Evolutionary conservation across 139 green algal genomes (phyloP).

Genomic region (Chlamydomonas sp.): DNA sequence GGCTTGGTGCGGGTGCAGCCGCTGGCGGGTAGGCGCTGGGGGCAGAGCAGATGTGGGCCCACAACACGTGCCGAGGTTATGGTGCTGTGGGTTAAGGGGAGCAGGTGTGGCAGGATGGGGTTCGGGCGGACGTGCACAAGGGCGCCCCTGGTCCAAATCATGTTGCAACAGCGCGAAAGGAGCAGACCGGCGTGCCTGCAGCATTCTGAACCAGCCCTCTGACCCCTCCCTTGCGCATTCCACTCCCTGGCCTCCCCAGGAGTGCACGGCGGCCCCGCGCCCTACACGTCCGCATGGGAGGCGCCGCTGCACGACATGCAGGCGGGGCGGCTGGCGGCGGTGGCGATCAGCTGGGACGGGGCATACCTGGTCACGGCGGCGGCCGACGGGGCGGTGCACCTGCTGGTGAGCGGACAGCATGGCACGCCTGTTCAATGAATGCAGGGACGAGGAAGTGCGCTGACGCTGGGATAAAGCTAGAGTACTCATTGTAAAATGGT

Average conservation of each 20-base stretch:
- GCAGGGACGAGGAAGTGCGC: slow-evolving; percentile 4
- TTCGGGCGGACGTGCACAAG: not conserved
- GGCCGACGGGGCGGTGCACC: slow-evolving; percentile 56
- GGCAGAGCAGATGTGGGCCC: no score
- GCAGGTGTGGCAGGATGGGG: not conserved
- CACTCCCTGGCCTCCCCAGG: not conserved
- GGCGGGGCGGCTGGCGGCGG: slow-evolving; percentile 50
- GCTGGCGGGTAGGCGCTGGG: not conserved
- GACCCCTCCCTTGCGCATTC: not conserved
- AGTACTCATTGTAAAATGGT: no score
- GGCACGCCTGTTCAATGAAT: not conserved
- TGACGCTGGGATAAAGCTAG: not conserved
- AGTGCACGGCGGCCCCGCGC: not conserved
- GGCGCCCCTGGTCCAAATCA: not conserved
- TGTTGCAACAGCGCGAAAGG: not conserved
- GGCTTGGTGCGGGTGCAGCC: slow-evolving; percentile 51
- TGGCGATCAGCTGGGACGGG: slow-evolving; percentile 74
- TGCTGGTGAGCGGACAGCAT: slow-evolving; percentile 38
- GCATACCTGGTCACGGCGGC: slow-evolving; percentile 65
- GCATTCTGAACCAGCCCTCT: not conserved
- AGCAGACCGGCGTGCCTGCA: not conserved
- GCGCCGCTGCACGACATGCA: slow-evolving; percentile 65
- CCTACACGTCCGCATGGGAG: slow-evolving; percentile 46
- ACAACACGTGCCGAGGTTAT: no score
- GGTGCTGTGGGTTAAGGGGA: not conserved